Base-by-base conservation (phyloP, 2,329 filamentous ascomycete genomes). In the Cyphellophora europaea region DNA sequence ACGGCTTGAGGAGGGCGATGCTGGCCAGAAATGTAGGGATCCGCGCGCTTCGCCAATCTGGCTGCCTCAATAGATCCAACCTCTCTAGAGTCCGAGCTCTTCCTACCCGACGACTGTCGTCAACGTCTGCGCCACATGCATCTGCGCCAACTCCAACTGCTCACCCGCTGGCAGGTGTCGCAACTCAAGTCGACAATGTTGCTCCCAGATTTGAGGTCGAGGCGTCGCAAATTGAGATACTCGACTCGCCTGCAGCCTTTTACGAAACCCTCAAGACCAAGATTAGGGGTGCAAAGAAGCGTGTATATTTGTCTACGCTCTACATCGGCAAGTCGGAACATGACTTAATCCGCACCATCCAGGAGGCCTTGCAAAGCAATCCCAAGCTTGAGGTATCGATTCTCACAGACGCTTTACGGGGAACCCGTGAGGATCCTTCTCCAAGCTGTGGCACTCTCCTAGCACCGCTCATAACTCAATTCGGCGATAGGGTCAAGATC, bases 311-410 rank as follows among this genome's bases (percentile, higher is more conserved):
- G 32, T 93, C 88, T n/a, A 98, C 91, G 1, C 65, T 98, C 34
- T 98, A 98, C 56, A 91, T 98, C 55, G 91, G 91, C 44, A 93
- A 89, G 58, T 82, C 82, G 2, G 91, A 98, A 60, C 72, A 80
- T 59, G 91, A 96, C 49, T 70, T 98, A 52, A 85, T 96, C 38
- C 69, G 77, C 12, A 85, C 81, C 0, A 66, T 98, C 28, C 79
- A 78, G 46, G 70, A 82, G 43, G 82, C 88, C 5, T 69, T 98
- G 10, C 71, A 74, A 32, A 65, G 65, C 6, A 93, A 93, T 43
- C 79, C 84, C 0, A 63, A 80, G 5, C 71, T 98, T 15, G 79
- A 76, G 51, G 71, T 98, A 28, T 93, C 85, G 45, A 85, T 98
- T 46, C 67, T 98, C 12, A 95, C 89, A 2, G 91, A 98, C 59